Percentiles rank a stretch among this genome's conserved stretches.
These are phyloP conservation scores for Mimosa pudica DNA, from an alignment of 306 rosid genomes.

Conservation along the genomic window DNA sequence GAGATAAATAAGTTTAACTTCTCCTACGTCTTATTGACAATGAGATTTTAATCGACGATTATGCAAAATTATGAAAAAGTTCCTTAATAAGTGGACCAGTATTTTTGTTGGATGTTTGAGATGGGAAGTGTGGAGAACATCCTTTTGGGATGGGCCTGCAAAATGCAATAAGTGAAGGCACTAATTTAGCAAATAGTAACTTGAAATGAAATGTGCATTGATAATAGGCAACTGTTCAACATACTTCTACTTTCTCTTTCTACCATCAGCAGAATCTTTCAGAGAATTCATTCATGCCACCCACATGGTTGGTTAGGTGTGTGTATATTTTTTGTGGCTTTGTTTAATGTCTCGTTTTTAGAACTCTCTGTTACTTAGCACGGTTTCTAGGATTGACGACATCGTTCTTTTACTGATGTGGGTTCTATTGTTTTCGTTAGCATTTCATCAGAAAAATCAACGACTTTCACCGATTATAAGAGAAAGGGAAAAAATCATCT, in stretches of 20 bases:
- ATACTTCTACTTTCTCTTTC: slow-evolving; percentile 20
- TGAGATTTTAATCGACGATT: no score
- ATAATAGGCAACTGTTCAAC: slow-evolving; percentile 32
- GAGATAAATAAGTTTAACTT: no score
- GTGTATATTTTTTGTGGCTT: neutral
- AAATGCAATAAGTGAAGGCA: slow-evolving; percentile 37
- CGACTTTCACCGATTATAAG: neutral
- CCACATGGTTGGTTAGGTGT: neutral
- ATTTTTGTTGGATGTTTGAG: neutral
- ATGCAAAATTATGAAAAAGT: no score
- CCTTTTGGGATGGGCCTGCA: slow-evolving; percentile 39
- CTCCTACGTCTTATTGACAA: no score
- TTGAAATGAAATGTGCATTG: slow-evolving; percentile 29
- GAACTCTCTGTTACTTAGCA: neutral
- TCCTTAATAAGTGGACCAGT: no score
- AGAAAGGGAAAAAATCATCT: neutral
- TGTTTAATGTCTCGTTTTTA: neutral
- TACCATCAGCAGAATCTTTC: slow-evolving; percentile 35
- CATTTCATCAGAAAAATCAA: neutral
- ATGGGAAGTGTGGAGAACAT: slow-evolving; percentile 29
- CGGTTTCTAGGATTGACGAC: neutral
- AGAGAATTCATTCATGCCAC: slow-evolving; percentile 39
- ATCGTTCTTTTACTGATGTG: neutral
- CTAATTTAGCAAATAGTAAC: slow-evolving; percentile 39
- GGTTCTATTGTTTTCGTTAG: neutral